A percentile compares a stretch with the other conserved stretches of the same genome.
Evolutionary conservation across 208 protist genomes (phyloP).

Genomic region (Angomonas ambiguus): DNA sequence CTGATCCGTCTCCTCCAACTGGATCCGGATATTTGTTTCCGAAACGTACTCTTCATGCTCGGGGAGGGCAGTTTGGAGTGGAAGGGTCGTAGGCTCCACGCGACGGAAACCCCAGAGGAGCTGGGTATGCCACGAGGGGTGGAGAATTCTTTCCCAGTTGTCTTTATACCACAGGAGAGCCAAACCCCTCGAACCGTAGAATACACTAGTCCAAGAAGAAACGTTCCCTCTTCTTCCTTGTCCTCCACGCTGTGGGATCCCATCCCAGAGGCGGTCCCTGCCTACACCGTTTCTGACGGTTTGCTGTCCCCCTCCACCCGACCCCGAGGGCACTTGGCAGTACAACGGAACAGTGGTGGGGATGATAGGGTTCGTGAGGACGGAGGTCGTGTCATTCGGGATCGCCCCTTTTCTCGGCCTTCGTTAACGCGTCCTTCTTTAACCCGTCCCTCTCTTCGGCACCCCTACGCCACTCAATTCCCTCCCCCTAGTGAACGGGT

Average conservation of each 20-base stretch:
- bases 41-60: conserved; percentile 38
- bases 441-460: background rate
- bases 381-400: background rate
- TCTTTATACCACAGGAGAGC: conserved; percentile 15
- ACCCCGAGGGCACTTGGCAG: background rate
- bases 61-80: conserved; percentile 35
- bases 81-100: conserved; percentile 16
- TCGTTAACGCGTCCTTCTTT: background rate
- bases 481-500: no score
- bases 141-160: conserved; percentile 27
- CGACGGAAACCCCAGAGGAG: conserved; percentile 19
- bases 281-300: background rate
- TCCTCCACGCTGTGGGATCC: background rate
- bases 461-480: background rate
- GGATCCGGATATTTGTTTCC: conserved; percentile 32
- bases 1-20: conserved; percentile 44
- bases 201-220: background rate
- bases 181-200: background rate
- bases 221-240: background rate
- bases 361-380: no score
- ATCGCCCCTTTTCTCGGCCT: background rate
- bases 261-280: background rate
- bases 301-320: background rate
- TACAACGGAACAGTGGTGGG: no score
- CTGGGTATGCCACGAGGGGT: conserved; percentile 37